Evolutionary conservation across 2,329 filamentous ascomycete species (phyloP).

Genomic region (Ophiosphaerella korrae): DNA sequence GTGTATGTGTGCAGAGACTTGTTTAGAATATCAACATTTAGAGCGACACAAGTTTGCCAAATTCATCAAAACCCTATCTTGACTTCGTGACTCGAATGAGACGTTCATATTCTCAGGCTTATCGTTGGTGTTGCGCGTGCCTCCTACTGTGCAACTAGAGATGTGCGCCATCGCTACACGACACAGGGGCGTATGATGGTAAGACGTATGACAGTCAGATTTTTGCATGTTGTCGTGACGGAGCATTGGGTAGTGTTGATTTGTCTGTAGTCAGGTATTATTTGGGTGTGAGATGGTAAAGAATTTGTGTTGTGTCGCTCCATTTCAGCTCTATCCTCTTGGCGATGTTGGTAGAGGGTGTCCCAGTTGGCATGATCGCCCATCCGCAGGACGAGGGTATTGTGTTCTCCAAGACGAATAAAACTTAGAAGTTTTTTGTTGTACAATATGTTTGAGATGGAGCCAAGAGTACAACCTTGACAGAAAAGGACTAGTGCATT

Average conservation of each 20-base stretch:
- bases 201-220: constrained; percentile 3
- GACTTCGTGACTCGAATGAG: background rate
- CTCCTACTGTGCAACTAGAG: background rate
- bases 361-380: too few relatives aligned
- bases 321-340: too few relatives aligned
- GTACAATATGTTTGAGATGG: too few relatives aligned
- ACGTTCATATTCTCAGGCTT: background rate
- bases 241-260: background rate
- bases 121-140: constrained; percentile 1
- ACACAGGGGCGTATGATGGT: constrained; percentile 4
- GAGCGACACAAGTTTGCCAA: background rate
- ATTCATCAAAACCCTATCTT: background rate
- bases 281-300: background rate
- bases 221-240: constrained; percentile 1
- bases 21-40: background rate
- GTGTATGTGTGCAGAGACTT: background rate
- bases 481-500: too few relatives aligned
- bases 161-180: constrained; percentile 18
- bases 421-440: too few relatives aligned
- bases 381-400: too few relatives aligned
- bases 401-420: too few relatives aligned
- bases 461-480: too few relatives aligned
- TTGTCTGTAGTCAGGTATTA: background rate
- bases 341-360: too few relatives aligned
- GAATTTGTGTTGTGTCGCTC: too few relatives aligned